Percentiles rank a stretch among this genome's conserved stretches.
phyloP scores from a whole-genome alignment of 176 grass and related monocot species.

The Oryza meridionalis region DNA sequence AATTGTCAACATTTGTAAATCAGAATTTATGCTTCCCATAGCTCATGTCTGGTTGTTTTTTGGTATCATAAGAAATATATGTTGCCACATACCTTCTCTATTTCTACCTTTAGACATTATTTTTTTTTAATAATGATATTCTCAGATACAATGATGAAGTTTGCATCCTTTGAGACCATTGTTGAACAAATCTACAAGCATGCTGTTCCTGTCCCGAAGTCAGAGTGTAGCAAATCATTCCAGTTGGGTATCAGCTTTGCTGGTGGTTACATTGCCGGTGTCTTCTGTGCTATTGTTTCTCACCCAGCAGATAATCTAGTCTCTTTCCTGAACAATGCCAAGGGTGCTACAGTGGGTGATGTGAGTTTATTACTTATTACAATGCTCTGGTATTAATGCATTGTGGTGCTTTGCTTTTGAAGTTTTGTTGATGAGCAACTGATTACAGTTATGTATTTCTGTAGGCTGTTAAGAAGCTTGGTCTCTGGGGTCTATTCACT shows the following conservation, averaged over 20 bases:
- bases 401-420: neutral
- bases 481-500: conserved; percentile 63
- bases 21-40: neutral
- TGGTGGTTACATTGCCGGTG: conserved; percentile 68
- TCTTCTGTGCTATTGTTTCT: conserved; percentile 67
- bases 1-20: neutral
- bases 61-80: neutral
- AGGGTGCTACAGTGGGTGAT: conserved; percentile 72
- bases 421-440: neutral
- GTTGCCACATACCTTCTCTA: neutral
- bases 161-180: conserved; percentile 74
- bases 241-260: conserved; percentile 67
- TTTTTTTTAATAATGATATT: neutral
- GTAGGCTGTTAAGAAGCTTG: conserved; percentile 70
- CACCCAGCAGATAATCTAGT: conserved; percentile 73
- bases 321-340: conserved; percentile 80
- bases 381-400: neutral
- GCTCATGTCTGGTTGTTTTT: neutral
- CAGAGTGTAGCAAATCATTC: conserved; percentile 56
- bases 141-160: conserved; percentile 79
- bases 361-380: conserved; percentile 34
- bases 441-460: neutral
- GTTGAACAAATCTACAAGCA: conserved; percentile 72
- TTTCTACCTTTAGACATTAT: neutral
- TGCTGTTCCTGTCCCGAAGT: conserved; percentile 60